These are phyloP conservation scores for Tulasnella sp. DNA, from an alignment of 768 basidiomycete species.

Conservation along the genomic window DNA sequence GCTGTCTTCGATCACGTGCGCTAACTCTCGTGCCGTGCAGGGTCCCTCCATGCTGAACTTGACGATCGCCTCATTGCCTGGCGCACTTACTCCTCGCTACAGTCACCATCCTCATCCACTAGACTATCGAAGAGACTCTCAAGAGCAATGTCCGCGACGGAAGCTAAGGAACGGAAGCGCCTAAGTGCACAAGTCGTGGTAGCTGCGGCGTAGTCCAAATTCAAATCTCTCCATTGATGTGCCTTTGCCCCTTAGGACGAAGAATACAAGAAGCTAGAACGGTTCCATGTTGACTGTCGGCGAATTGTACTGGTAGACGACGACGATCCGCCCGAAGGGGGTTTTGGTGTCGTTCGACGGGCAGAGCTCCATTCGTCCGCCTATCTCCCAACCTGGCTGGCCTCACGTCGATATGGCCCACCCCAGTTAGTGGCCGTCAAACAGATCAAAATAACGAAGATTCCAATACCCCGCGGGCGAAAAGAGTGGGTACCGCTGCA, in stretches of 20 bases:
- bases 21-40: too few relatives aligned
- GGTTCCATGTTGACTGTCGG: background rate
- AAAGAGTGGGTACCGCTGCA: background rate
- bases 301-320: background rate
- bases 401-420: background rate
- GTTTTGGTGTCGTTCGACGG: background rate
- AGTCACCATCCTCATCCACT: too few relatives aligned
- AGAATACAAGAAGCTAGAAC: background rate
- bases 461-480: background rate
- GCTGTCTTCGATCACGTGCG: too few relatives aligned
- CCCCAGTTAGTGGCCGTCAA: background rate
- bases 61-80: too few relatives aligned
- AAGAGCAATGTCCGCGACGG: too few relatives aligned
- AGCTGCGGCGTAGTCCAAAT: too few relatives aligned
- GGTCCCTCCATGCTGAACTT: too few relatives aligned
- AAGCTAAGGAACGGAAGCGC: too few relatives aligned
- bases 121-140: too few relatives aligned
- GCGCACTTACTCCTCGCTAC: too few relatives aligned
- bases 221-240: too few relatives aligned
- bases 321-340: background rate
- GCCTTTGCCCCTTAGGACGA: background rate
- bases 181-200: too few relatives aligned
- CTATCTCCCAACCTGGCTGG: background rate
- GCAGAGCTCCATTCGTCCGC: background rate
- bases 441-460: background rate